phyloP scores from a whole-genome alignment of 805 yeast species.

The Candida awuae region DNA sequence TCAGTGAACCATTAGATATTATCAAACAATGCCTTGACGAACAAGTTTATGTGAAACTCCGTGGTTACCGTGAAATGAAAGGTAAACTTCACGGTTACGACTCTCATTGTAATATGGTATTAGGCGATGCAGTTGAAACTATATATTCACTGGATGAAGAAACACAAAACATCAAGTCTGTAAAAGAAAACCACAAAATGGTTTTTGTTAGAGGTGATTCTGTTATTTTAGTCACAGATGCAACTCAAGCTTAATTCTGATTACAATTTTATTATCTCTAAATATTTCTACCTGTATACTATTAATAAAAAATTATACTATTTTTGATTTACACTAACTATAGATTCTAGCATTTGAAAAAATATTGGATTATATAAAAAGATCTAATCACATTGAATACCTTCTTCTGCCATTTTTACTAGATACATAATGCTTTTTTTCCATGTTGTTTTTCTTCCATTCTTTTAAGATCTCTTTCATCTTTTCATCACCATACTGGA shows the following conservation, averaged over 20 bases:
- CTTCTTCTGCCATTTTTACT: constrained; percentile 37
- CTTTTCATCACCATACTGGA: constrained; percentile 56
- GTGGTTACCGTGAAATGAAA: constrained; percentile 88
- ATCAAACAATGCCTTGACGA: constrained; percentile 84
- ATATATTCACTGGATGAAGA: constrained; percentile 52
- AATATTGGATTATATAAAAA: too few species aligned
- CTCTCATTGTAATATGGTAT: constrained; percentile 91
- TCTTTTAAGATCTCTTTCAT: constrained; percentile 42
- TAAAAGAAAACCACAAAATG: constrained; percentile 66
- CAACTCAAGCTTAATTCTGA: constrained; percentile 22
- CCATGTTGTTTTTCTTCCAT: constrained; percentile 30
- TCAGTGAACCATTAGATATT: constrained; percentile 80
- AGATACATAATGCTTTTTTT: constrained; percentile 14
- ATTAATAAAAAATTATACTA: too few species aligned
- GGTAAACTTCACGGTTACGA: constrained; percentile 92
- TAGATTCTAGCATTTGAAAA: too few species aligned
- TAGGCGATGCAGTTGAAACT: constrained; percentile 87
- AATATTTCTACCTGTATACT: constrained; percentile 3
- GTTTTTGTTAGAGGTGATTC: constrained; percentile 97
- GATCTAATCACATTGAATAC: constrained; percentile 58
- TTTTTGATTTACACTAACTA: too few species aligned
- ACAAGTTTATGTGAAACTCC: constrained; percentile 73
- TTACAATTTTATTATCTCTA: background rate
- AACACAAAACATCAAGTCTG: constrained; percentile 35
- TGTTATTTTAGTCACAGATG: constrained; percentile 64